Evolutionary conservation across 306 rosid genomes (phyloP), one percentile per base, ranked within the genome.

Genomic region (Rubus parviflorus): DNA sequence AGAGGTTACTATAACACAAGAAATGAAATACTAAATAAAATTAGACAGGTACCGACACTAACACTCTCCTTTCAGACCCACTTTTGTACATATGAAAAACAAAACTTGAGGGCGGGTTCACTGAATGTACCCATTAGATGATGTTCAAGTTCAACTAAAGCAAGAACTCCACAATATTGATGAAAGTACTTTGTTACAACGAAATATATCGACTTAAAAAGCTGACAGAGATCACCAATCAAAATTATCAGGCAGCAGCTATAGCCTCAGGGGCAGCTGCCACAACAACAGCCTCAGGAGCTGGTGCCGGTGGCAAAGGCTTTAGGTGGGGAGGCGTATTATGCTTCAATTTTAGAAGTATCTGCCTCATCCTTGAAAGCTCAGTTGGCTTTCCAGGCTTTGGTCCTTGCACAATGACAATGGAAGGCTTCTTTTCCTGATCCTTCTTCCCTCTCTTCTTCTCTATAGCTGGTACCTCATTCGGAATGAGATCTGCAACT

Each of bases 351-450:
- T 83, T 86, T 35, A 80, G 8, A 60, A 86, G 81, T 38, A 86
- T 70, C 48, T 78, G 87, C 68, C 85, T 77, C 89, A 86, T 86
- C 87, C 87, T 75, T 12, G 87, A 74, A 16, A 86, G 89, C 14
- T 83, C 87, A 12, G 85, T 80, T 64, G 87, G 85, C 74, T 80
- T 86, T 54, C 89, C 87, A 17, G 85, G 89, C 74, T 86, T 86
- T 11, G 87, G 89, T 37, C 87, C 87, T 65, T 83, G 85, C 22
- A 86, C 54, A 72, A 81, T 68, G 0, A 12, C 53, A 35, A 83
- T 37, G 1, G 85, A 80, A 19, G 85, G 81, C 74, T 83, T 80
- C 72, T 78, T 78, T 23, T 81, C 87, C 49, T 52, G 70, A 51
- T 78, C 89, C 45, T 86, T 83, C 87, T 83, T 86, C 67, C 85